Evolutionary conservation across 169 alveolate species (phyloP).

Genomic region (Plasmodium blacklocki): DNA sequence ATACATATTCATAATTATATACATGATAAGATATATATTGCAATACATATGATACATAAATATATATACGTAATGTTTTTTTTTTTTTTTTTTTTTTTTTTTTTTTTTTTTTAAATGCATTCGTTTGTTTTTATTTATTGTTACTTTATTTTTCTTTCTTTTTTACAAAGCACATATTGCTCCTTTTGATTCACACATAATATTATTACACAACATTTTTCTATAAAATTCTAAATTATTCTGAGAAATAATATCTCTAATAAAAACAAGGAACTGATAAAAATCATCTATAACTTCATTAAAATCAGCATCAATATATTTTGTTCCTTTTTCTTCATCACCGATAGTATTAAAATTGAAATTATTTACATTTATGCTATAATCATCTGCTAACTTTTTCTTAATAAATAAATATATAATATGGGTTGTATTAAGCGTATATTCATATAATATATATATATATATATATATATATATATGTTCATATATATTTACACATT

Average conservation of each 20-base stretch:
- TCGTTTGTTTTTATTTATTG: neutral
- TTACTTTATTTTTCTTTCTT: neutral
- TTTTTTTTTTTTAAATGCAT: neutral
- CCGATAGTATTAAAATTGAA: constrained; percentile 62
- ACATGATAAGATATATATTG: no score
- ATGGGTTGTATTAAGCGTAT: neutral
- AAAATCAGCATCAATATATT: constrained; percentile 67
- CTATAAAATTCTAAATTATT: constrained; percentile 58
- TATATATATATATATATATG: neutral
- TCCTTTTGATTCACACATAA: constrained; percentile 60
- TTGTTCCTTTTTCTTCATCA: constrained; percentile 49
- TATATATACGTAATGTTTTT: constrained; percentile 1
- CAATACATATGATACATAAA: no score
- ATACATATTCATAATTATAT: no score
- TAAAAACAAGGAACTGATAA: constrained; percentile 54
- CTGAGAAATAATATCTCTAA: constrained; percentile 49
- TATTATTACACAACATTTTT: constrained; percentile 60
- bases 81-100: neutral
- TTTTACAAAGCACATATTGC: constrained; percentile 45
- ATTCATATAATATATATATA: neutral
- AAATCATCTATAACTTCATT: constrained; percentile 55
- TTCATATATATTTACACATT: neutral
- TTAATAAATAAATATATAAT: neutral
- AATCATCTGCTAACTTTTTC: constrained; percentile 57
- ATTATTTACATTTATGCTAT: constrained; percentile 47